phyloP scores from a whole-genome alignment of 176 grass and related monocot species.

The Aegilops sharonensis region DNA sequence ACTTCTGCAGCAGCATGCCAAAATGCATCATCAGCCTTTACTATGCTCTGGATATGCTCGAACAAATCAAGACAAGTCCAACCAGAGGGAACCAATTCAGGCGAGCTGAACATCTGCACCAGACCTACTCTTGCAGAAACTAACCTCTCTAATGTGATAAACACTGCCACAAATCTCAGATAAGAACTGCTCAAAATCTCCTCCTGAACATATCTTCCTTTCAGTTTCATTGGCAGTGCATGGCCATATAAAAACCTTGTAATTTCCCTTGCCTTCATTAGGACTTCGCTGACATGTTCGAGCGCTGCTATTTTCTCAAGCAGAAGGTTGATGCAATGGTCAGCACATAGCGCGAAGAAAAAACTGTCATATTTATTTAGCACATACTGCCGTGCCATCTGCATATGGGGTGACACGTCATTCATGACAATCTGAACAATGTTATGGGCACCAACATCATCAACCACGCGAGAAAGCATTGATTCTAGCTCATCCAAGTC shows the following conservation, averaged over 20 bases:
- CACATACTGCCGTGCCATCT: constrained; percentile 57
- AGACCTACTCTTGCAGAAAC: constrained; percentile 50
- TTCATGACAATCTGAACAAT: constrained; percentile 74
- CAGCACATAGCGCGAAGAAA: constrained; percentile 63
- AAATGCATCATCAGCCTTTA: constrained; percentile 46
- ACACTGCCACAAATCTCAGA: constrained; percentile 55
- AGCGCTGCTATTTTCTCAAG: constrained; percentile 62
- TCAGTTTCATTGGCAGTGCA: constrained; percentile 42
- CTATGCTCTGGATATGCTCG: constrained; percentile 33
- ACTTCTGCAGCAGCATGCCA: constrained; percentile 62
- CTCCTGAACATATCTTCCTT: constrained; percentile 28
- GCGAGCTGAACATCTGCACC: constrained; percentile 52
- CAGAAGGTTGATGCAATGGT: constrained; percentile 73
- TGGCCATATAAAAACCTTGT: constrained; percentile 65
- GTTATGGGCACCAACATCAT: constrained; percentile 56
- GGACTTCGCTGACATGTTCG: constrained; percentile 46
- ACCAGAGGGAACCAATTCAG: constrained; percentile 41
- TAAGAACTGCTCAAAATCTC: constrained; percentile 56
- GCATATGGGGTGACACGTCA: constrained; percentile 59
- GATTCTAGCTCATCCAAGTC: constrained; percentile 55
- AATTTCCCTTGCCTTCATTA: constrained; percentile 56
- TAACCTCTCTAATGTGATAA: constrained; percentile 62
- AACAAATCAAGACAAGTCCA: constrained; percentile 39
- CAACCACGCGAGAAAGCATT: constrained; percentile 50
- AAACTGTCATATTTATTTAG: constrained; percentile 44